Percentiles rank a stretch among this genome's conserved stretches.
Evolutionary conservation across 2,329 filamentous ascomycete species (phyloP).

Genomic region (Penicillium digitatum): DNA sequence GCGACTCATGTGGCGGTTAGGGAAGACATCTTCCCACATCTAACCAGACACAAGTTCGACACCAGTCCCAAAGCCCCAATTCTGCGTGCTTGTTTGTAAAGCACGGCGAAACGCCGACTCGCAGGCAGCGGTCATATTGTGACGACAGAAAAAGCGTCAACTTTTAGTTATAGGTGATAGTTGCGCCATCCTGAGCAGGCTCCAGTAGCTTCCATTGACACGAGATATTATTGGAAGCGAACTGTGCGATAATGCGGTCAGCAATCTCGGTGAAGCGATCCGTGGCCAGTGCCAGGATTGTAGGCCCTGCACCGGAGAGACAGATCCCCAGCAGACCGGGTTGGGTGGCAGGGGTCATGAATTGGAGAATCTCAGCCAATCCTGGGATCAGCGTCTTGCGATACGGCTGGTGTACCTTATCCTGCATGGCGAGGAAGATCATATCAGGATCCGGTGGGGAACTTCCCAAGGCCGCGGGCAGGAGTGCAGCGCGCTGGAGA

Average conservation of each 20-base stretch:
- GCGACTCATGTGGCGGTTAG: constrained; percentile 7
- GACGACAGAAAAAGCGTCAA: background rate
- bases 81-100: background rate
- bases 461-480: constrained; percentile 83
- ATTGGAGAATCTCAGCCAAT: constrained; percentile 82
- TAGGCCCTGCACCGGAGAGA: constrained; percentile 89
- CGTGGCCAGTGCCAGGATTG: constrained; percentile 88
- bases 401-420: constrained; percentile 97
- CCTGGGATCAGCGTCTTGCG: constrained; percentile 87
- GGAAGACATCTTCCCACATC: background rate
- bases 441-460: constrained; percentile 87
- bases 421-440: constrained; percentile 98
- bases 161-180: constrained; percentile 28
- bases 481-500: constrained; percentile 83
- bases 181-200: constrained; percentile 66
- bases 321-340: constrained; percentile 90
- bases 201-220: constrained; percentile 87
- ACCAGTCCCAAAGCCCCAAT: background rate
- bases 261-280: constrained; percentile 86
- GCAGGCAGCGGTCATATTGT: background rate
- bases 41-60: background rate
- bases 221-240: constrained; percentile 61
- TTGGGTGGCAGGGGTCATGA: constrained; percentile 82
- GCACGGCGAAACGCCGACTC: background rate
- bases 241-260: constrained; percentile 67